These are phyloP conservation scores for Neocatenulostroma microsporum DNA, from an alignment of 2,329 filamentous ascomycete species.

Conservation along the genomic window DNA sequence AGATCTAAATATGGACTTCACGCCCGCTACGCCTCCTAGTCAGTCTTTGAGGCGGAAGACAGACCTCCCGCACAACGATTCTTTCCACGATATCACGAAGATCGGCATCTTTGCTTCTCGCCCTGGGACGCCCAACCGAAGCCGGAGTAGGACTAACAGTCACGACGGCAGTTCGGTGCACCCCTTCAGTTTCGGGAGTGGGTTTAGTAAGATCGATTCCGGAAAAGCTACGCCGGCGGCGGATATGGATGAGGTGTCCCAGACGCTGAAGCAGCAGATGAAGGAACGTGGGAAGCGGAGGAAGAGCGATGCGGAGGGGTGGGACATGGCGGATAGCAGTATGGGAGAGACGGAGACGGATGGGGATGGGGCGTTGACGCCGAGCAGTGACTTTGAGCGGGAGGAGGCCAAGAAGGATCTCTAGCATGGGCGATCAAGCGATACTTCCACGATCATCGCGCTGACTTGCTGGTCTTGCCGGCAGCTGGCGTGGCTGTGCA, in stretches of 20 bases:
- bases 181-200: conserved; percentile 14
- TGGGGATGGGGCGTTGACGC: conserved; percentile 4
- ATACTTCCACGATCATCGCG: no score
- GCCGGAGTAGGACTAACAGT: conserved; percentile 53
- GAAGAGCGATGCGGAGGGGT: conserved; percentile 23
- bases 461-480: no score
- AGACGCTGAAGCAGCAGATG: conserved; percentile 81
- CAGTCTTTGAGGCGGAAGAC: conserved; percentile 9
- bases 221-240: conserved; percentile 51
- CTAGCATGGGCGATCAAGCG: no score
- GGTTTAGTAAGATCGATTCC: conserved; percentile 46
- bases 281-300: conserved; percentile 59
- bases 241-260: conserved; percentile 72
- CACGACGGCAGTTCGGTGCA: conserved; percentile 12
- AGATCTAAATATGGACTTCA: conserved; percentile 21
- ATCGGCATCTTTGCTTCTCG: conserved; percentile 87
- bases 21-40: conserved; percentile 17
- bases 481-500: no score
- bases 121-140: conserved; percentile 70
- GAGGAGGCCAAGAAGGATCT: conserved; percentile 10
- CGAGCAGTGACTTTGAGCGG: conserved; percentile 5
- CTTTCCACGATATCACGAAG: conserved; percentile 79
- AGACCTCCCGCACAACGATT: conserved; percentile 79
- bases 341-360: background rate
- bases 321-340: background rate